These are phyloP conservation scores for Gossypium schwendimanii DNA, from an alignment of 441 rosid species.

Conservation along the genomic window DNA sequence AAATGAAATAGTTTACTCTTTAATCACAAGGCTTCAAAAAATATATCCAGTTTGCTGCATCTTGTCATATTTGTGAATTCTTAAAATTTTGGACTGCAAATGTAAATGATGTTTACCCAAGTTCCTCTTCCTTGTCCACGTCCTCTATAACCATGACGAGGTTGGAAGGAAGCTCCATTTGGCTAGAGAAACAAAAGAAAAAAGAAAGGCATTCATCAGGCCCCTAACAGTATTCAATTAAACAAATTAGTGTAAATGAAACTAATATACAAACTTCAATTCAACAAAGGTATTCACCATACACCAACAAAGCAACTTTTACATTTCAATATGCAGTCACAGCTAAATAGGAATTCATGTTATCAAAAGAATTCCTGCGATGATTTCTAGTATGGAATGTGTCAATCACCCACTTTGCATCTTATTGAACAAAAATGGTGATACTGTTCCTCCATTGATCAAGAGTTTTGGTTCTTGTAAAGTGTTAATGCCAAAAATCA, in stretches of 20 bases:
- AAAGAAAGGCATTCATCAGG: constrained; percentile 4
- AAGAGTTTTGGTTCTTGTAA: neutral
- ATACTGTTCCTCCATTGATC: neutral
- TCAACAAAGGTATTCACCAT: neutral
- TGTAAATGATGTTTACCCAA: constrained; percentile 39
- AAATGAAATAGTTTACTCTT: neutral
- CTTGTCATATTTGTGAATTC: neutral
- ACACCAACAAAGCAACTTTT: neutral
- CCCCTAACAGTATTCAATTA: constrained; percentile 7
- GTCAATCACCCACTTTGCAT: neutral
- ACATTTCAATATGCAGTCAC: neutral
- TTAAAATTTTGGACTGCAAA: neutral
- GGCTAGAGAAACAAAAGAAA: constrained; percentile 28
- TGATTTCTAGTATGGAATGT: neutral
- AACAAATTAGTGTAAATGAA: neutral
- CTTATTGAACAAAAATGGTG: neutral
- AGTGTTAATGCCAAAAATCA: neutral
- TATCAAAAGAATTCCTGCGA: neutral
- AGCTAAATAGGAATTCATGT: neutral
- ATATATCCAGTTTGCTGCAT: neutral
- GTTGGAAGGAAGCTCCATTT: constrained; percentile 52
- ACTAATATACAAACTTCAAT: neutral
- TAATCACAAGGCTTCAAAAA: neutral
- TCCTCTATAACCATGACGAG: constrained; percentile 53
- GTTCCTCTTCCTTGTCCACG: constrained; percentile 78